Evolutionary conservation across 305 asterid genomes (phyloP), one percentile per base, ranked within the genome.

Genomic region (Fraxinus greggii): DNA sequence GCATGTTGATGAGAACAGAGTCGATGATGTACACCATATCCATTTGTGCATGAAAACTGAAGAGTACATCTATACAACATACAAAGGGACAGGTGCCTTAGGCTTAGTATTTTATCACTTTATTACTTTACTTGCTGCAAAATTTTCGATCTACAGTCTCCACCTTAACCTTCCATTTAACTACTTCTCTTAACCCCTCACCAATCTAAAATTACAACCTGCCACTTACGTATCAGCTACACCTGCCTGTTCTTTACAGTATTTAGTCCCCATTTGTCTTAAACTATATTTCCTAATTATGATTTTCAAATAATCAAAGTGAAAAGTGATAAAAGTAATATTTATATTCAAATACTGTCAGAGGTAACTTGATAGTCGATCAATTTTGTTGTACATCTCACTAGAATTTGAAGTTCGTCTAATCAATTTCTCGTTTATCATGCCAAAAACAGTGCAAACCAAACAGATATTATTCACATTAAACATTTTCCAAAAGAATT

Each of bases 261-360:
- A 45, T 45, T 45, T 45, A 45, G 56, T 45, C 72, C 78, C 42
- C 5, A 42, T 72, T 56, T 38, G 75, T 38, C 72, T 76, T 56
- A 8, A 35, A 70, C 24, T 15, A 76, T 31, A 40, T 73, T 6
- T 76, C 32, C 17, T 72, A 72, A 77, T 59, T 80, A 32, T 40
- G 67, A 72, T 76, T 40, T 73, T 69, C 77, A 38, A 79, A 79
- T 45, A 79, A 32, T 74, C 7, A 81, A 51, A 23, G 79, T 75
- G 38, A 73, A 77, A 61, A 40, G 7, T 28, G 33, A 26, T 29
- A 69, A 28, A 29, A 69, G 75, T 10, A 13, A 67, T 10, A 28
- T 67, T 26, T 26, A 28, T 69, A 4, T 69, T 33, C 36, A 26
- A 24, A 38, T 32, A 45, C 38, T 76, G 24, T 15, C 1, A 29